Evolutionary conservation across 2,329 filamentous ascomycete genomes (phyloP), one percentile per base, ranked within the genome.

Genomic region (Colletotrichum spinosum): DNA sequence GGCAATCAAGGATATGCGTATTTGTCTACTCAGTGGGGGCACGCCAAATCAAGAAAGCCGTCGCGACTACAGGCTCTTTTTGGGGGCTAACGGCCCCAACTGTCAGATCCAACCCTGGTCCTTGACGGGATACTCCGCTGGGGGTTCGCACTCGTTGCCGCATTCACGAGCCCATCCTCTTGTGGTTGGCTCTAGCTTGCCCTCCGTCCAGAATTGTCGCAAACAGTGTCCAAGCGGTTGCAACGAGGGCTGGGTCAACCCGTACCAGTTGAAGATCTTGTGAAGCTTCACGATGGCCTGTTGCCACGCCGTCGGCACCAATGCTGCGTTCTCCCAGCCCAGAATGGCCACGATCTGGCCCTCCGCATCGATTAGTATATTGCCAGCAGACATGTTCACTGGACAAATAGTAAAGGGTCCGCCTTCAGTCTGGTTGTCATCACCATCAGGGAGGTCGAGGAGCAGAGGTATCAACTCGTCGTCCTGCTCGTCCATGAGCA

Each of bases 241-340:
- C 25, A 25, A 25, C 4, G 25, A 25, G 25, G 25, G 25, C 25
- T 25, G 25, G 25, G 25, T 25, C 25, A 25, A 25, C 25, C 25
- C 25, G 4, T 37, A 55, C 6, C 13, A 12, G 11, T 53, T 25
- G 46, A 60, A 60, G 15, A 41, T 11, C 25, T 15, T 11, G 8
- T 60, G 53, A 1, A 67, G 12, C 8, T 54, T 13, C n/a, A n/a
- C 49, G n/a, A 63, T 46, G 8, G 35, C 45, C 2, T 50, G 42
- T 13, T 39, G 34, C 49, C 68, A 49, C 10, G 51, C 38, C 15
- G 53, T 62, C 1, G 68, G 68, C 39, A 68, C 46, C 12, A 65
- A 15, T 1, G 46, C 38, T n/a, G 59, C 55, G 35, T 56, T 38
- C 11, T 68, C 68, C 63, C 67, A 69, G 3, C 65, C 68, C 49